Evolutionary conservation across 768 basidiomycete species (phyloP), one percentile per base, ranked within the genome.

Genomic region (Phylloporus scabripes): DNA sequence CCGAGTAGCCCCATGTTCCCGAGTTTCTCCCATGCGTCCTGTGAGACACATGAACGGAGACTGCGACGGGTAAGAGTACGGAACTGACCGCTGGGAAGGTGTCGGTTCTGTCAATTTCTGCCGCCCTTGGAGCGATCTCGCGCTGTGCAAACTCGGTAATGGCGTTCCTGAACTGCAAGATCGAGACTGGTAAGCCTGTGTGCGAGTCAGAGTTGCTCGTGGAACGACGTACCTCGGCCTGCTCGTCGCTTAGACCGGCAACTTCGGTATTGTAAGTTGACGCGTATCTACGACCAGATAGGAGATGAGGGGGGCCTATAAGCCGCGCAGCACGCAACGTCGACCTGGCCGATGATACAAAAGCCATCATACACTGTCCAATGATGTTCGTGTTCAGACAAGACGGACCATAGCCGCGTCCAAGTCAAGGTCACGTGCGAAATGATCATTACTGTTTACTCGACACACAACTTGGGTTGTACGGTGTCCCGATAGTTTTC

Each of bases 1-100:
- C 93, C 93, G 15, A 97, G 78, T 24, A 97, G 74, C 9, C 94
- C 94, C 93, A 98, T 95, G 18, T 79, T 77, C 5, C 93, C 91
- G 40, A 97, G 74, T 67, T 91, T 92, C 62, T 85, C 80, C 85
- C 92, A 92, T 34, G 95, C 71, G 62, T 88, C 82, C 88, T 92
- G 60, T 15, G 54, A 45, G 7, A 58, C 53, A 15, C 54, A 56
- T 66, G 37, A 38, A 20, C 37, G 20, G 20, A 42, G 36, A 49
- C 44, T 5, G 20, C 5, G 11, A 36, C 7, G 14, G 7, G 52
- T n/a, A 9, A 26, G 9, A 21, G 37, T 11, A 14, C 6, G 7
- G 18, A 5, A 61, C 79, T 55, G 60, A 92, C 90, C 51, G 68
- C 58, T 17, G 93, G 93, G 56, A 87, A 89, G 45, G 73, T 83